Evolutionary conservation across 441 rosid genomes (phyloP), one percentile per base, ranked within the genome.

Genomic region (Bruguiera hainesii): DNA sequence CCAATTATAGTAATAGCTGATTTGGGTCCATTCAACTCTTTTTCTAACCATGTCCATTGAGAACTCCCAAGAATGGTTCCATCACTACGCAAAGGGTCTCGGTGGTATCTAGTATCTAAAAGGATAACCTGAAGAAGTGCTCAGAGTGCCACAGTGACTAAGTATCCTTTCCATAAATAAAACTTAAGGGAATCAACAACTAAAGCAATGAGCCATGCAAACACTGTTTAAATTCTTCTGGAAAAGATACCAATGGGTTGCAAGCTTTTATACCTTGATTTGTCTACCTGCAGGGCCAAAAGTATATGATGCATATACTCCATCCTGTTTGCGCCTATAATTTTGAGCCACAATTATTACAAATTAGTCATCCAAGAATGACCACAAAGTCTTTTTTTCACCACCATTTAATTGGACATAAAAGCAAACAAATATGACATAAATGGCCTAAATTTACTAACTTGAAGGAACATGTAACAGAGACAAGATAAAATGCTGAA

Each of bases 41-140:
- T 72, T 75, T 81, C 90, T 29, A 92, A 76, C 98, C 98, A 92
- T 56, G 64, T 37, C 96, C 98, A 92, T 23, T 89, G 95, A 9
- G 76, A 67, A 73, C 31, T 80, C 70, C 98, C 98, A 70, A 92
- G 75, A 37, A 92, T 69, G 69, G 61, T 86, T 55, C 96, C 95
- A 51, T 87, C 89, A 63, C 93, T 89, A 53, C 42, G 71, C 66
- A 92, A 58, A 76, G 95, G 90, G 76, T 92, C 93, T 74, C 96
- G 80, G 69, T 92, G 87, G 76, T 87, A 89, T 80, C 97, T 86
- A 0, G 94, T 89, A 67, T 91, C 96, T 37, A 91, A 82, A 25
- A 91, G 81, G 76, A 91, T 82, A 71, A 87, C 78, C 96, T 91
- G 79, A 48, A 72, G n/a, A 23, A n/a, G 58, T 5, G 30, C n/a